A percentile compares a stretch with the other conserved stretches of the same genome.
These are phyloP conservation scores for Aristolochia fimbriata DNA, from an alignment of 164 flowering plant species.

Conservation along the genomic window DNA sequence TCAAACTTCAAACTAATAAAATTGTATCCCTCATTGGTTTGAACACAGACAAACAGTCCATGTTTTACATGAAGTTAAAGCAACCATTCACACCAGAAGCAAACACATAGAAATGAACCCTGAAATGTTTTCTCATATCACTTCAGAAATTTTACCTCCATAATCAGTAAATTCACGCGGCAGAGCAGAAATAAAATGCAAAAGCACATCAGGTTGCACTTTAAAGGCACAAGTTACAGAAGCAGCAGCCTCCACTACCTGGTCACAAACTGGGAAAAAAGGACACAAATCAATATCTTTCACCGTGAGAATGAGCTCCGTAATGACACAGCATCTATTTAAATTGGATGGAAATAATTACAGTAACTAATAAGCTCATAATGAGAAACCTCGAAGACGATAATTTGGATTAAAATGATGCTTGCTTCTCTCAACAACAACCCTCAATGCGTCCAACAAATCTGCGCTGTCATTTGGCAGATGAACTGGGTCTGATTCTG, in stretches of 20 bases:
- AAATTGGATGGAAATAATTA: neutral
- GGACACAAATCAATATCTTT: slow-evolving; percentile 2
- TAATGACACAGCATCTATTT: neutral
- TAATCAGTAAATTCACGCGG: slow-evolving; percentile 70
- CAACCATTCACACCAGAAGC: too few relatives aligned
- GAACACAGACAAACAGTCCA: neutral
- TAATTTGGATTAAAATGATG: slow-evolving; percentile 90
- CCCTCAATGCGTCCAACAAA: slow-evolving; percentile 54
- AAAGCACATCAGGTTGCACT: slow-evolving; percentile 55
- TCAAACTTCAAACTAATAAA: too few relatives aligned
- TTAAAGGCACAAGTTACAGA: slow-evolving; percentile 35
- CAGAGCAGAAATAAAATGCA: slow-evolving; percentile 59
- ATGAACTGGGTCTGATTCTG: slow-evolving; percentile 11
- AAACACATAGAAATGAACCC: neutral
- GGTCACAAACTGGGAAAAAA: slow-evolving; percentile 55
- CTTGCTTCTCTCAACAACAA: slow-evolving; percentile 69
- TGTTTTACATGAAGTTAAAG: neutral
- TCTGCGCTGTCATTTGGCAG: slow-evolving; percentile 18
- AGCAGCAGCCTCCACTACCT: slow-evolving; percentile 58
- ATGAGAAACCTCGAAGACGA: slow-evolving; percentile 67
- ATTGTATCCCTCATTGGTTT: too few relatives aligned
- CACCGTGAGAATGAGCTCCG: neutral
- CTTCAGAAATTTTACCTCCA: slow-evolving; percentile 39
- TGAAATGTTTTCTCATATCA: slow-evolving; percentile 1
- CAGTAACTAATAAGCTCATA: slow-evolving; percentile 6